A percentile compares a stretch with the other conserved stretches of the same genome.
Conservation (phyloP, 1,284 basidiomycete species). For the Leccinum variabile region DNA sequence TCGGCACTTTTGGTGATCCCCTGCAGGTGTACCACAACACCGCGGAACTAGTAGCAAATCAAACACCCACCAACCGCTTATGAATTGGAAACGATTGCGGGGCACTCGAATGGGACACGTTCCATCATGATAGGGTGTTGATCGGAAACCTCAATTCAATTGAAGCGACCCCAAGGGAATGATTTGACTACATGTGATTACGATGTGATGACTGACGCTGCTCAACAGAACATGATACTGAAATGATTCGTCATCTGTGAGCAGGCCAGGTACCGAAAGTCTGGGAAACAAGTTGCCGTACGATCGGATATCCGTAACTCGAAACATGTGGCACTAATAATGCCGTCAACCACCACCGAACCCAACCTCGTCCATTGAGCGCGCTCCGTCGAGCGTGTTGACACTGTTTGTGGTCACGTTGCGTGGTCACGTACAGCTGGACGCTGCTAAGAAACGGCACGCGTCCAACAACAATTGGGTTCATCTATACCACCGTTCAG, state of each 20-base stretch:
- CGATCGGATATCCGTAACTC: background rate
- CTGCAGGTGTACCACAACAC: background rate
- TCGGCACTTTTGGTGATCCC: background rate
- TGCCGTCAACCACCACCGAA: background rate
- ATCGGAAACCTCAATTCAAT: background rate
- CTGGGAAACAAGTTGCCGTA: background rate
- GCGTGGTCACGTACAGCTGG: background rate
- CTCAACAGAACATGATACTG: background rate
- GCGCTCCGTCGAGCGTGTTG: background rate
- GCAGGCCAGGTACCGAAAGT: background rate
- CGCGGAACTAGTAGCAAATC: background rate
- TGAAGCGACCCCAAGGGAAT: background rate
- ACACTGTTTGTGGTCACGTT: background rate
- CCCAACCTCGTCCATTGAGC: background rate
- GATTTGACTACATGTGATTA: background rate
- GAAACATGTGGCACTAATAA: background rate
- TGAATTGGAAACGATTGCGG: background rate
- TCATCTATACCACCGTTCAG: background rate
- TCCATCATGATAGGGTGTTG: background rate
- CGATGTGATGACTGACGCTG: background rate
- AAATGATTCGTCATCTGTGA: background rate
- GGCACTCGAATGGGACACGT: background rate
- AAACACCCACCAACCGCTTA: background rate
- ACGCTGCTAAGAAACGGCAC: background rate
- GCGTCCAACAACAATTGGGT: background rate